Conservation (phyloP, 192 early-diverging fungal species). For the Haplosporangium gracile region DNA sequence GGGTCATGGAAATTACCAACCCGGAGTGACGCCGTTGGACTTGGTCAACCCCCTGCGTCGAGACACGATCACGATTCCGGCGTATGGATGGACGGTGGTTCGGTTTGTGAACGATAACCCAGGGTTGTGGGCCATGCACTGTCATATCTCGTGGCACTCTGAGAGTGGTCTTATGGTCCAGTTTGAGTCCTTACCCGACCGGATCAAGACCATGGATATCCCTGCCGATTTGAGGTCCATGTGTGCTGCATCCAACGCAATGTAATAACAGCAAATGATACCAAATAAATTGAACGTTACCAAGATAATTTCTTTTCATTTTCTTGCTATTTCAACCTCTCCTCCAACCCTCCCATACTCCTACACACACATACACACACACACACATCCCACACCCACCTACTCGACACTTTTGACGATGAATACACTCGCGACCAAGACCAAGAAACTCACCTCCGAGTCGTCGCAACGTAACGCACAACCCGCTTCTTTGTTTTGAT, state of each 20-base stretch:
- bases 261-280: neutral
- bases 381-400: neutral
- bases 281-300: no score
- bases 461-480: neutral
- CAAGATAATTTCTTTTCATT: no score
- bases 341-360: neutral
- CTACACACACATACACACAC: neutral
- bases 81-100: conserved; percentile 38
- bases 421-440: neutral
- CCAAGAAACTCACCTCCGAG: neutral
- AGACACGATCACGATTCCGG: conserved; percentile 49
- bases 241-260: conserved; percentile 7
- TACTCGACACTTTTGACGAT: neutral
- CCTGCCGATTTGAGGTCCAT: conserved; percentile 37
- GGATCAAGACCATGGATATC: conserved; percentile 34
- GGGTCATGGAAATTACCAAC: conserved; percentile 35
- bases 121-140: conserved; percentile 59
- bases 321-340: no score
- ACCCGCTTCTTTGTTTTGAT: no score
- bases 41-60: conserved; percentile 44
- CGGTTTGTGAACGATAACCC: conserved; percentile 55
- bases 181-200: conserved; percentile 39
- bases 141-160: conserved; percentile 66
- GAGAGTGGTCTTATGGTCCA: conserved; percentile 54
- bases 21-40: conserved; percentile 8